phyloP scores from a whole-genome alignment of 2,329 filamentous ascomycete species.

The Tolypocladium paradoxum region DNA sequence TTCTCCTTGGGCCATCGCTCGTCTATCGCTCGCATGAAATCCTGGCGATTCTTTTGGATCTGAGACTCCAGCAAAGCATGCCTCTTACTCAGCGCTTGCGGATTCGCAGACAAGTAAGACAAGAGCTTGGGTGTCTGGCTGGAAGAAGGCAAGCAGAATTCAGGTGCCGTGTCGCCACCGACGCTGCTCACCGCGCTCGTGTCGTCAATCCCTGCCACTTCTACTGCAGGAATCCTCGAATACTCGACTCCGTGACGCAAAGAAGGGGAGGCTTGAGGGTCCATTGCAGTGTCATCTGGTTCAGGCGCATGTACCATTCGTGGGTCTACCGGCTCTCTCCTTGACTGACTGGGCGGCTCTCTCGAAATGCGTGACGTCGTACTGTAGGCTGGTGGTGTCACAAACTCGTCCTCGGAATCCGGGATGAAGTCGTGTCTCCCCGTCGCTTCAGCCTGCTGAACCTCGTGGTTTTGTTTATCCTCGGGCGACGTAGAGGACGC shows the following conservation, averaged over 20 bases:
- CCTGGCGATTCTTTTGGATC: conserved; percentile 35
- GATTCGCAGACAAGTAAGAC: conserved; percentile 17
- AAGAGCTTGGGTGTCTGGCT: conserved; percentile 18
- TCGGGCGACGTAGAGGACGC: background rate
- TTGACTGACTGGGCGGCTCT: background rate
- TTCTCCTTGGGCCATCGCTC: conserved; percentile 34
- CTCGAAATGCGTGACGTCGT: background rate
- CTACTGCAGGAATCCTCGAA: background rate
- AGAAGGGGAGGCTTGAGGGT: background rate
- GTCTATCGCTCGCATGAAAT: conserved; percentile 36
- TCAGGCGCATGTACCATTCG: too few relatives aligned
- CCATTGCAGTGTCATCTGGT: background rate
- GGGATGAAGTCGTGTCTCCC: conserved; percentile 28
- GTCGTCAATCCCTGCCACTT: background rate
- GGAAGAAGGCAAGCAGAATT: conserved; percentile 4
- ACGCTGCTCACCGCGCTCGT: background rate
- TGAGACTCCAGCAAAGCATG: conserved; percentile 27
- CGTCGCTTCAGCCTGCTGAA: background rate
- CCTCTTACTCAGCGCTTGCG: conserved; percentile 22
- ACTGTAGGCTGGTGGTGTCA: conserved; percentile 22
- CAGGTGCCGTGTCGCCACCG: background rate
- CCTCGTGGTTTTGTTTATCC: conserved; percentile 5
- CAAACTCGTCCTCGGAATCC: conserved; percentile 47
- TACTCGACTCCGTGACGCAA: background rate
- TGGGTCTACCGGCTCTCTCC: too few relatives aligned